Evolutionary conservation across 371 early-diverging fungal species (phyloP).

Genomic region (Gilbertella persicaria): DNA sequence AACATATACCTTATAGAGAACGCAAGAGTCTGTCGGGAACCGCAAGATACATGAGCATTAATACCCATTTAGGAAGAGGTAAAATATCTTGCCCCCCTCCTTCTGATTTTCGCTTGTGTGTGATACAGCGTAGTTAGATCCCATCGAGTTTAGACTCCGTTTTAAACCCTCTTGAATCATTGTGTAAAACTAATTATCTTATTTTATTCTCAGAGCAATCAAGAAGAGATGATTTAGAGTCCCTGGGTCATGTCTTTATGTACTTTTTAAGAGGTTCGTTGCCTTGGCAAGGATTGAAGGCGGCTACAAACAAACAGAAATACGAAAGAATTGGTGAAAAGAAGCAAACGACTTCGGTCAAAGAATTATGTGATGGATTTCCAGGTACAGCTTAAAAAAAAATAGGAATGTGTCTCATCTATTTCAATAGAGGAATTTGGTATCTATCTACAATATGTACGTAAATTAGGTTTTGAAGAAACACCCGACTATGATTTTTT

Average conservation of each 20-base stretch:
- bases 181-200: not conserved
- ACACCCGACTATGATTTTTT: conserved; percentile 96
- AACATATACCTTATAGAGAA: conserved; percentile 88
- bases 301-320: conserved; percentile 98
- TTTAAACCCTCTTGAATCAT: conserved; percentile 1
- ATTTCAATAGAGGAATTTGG: conserved; percentile 78
- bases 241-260: conserved; percentile 98
- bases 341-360: conserved; percentile 92
- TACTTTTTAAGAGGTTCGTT: conserved; percentile 98
- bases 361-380: conserved; percentile 92
- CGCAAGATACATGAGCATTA: conserved; percentile 95
- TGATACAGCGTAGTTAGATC: conserved; percentile 3
- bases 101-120: not conserved
- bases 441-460: conserved; percentile 90
- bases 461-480: conserved; percentile 94
- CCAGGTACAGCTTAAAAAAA: conserved; percentile 55
- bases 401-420: not conserved
- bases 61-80: conserved; percentile 88
- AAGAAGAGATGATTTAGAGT: conserved; percentile 98
- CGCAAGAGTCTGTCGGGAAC: conserved; percentile 93
- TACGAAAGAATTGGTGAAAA: conserved; percentile 98
- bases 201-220: conserved; percentile 77
- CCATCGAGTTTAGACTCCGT: not conserved
- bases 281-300: conserved; percentile 99
- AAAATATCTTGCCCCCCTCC: not conserved